phyloP scores from a whole-genome alignment of 2,329 filamentous ascomycete species.

The Gnomoniopsis sp. region DNA sequence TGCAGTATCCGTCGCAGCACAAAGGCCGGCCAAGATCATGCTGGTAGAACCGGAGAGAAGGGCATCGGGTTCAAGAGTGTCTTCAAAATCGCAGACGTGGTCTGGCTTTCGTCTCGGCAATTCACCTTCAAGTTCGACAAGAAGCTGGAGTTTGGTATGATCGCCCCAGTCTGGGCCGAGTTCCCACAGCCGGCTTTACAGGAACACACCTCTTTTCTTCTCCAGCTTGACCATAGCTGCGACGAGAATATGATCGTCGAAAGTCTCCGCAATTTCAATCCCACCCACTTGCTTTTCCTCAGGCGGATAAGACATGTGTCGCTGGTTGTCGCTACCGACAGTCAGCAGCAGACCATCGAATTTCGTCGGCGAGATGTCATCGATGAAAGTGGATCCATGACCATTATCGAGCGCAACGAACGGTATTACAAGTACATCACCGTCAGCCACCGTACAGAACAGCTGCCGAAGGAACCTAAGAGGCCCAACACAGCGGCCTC shows the following conservation, averaged over 20 bases:
- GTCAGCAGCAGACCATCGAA: too few species aligned
- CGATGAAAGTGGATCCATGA: too few species aligned
- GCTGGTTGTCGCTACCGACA: too few species aligned
- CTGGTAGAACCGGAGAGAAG: slow-evolving; percentile 33
- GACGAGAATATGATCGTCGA: not conserved
- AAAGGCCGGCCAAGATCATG: slow-evolving; percentile 15
- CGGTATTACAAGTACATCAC: too few species aligned
- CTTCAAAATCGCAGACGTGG: slow-evolving; percentile 29
- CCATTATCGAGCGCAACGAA: too few species aligned
- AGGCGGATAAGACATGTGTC: too few species aligned
- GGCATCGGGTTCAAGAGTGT: slow-evolving; percentile 36
- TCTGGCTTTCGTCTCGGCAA: slow-evolving; percentile 22
- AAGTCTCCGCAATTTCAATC: not conserved
- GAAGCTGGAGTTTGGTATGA: not conserved
- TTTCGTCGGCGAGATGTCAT: too few species aligned
- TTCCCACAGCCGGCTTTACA: not conserved
- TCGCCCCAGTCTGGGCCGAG: not conserved
- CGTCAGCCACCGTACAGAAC: too few species aligned
- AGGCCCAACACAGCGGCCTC: too few species aligned
- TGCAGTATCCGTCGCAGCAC: slow-evolving; percentile 31
- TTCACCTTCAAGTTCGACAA: not conserved
- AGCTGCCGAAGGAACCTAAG: too few species aligned
- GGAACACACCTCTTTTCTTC: not conserved
- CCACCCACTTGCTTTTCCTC: not conserved
- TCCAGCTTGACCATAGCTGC: not conserved